Evolutionary conservation across 1,284 basidiomycete genomes (phyloP), one percentile per base, ranked within the genome.

Genomic region (Papiliotrema flavescens): DNA sequence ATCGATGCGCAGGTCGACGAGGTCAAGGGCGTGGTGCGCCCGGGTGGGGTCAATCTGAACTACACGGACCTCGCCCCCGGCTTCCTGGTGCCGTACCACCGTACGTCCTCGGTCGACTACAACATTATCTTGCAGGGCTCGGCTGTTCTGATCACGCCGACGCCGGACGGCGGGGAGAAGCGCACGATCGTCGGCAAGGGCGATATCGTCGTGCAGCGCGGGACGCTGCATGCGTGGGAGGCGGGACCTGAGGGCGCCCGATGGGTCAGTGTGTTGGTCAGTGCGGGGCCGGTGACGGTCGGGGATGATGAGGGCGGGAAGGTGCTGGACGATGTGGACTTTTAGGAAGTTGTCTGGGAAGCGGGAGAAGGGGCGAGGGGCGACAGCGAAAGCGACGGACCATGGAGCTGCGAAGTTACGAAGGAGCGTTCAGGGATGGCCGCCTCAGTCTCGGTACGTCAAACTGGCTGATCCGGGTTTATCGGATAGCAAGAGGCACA

Each of bases 191-290:
- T 74, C 1, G 62, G 56, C 22, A 64, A 66, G 11, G 75, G 73
- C 26, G 70, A 75, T 46, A 49, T 75, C 6, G 73, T 75, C 5
- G 61, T 76, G 2, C 75, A 76, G 60, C 60, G 67, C 9, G 75
- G 75, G 20, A 76, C 75, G 13, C 11, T 74, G 32, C 75, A 76
- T 63, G 73, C 67, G 4, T 76, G 73, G 75, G 59, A 71, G 53
- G 70, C 72, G 11, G 70, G 70, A 23, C 60, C 63, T 9, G 64
- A 73, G 34, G 75, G 75, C 0, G 69, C 65, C 6, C 64, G 69
- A 39, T 74, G 70, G 69, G 47, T 63, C n/a, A 69, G 69, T 6
- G 73, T 75, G 0, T 62, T 74, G 0, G 66, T 74, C 1, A 60
- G 60, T 17, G 75, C 75, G 9, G 9, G 55, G 50, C 62, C 69